Evolutionary conservation across 768 basidiomycete species (phyloP).

Genomic region (Paxillus involutus): DNA sequence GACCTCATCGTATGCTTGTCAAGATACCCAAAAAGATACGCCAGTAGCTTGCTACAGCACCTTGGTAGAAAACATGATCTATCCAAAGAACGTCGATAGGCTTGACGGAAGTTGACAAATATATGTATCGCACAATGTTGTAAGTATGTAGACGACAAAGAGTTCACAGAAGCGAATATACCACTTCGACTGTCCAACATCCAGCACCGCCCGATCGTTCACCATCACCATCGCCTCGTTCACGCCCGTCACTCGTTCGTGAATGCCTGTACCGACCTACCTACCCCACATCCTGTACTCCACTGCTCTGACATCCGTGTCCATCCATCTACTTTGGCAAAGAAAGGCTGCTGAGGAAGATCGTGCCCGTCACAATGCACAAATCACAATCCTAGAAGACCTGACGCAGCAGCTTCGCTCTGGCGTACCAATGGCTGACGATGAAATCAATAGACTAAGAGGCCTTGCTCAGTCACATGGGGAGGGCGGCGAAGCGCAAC

Average conservation of each 20-base stretch:
- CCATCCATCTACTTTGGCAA: conserved; percentile 63
- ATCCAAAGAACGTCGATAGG: too few species aligned
- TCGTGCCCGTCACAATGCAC: conserved; percentile 52
- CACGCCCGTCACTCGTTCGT: background rate
- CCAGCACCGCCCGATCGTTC: too few species aligned
- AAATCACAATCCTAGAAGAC: conserved; percentile 61
- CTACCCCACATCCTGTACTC: conserved; percentile 66
- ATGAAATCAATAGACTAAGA: conserved; percentile 54
- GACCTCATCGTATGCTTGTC: too few species aligned
- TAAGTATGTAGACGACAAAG: too few species aligned
- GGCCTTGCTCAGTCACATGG: conserved; percentile 47
- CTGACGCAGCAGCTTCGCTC: conserved; percentile 53
- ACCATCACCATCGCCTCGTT: too few species aligned
- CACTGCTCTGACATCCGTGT: conserved; percentile 62
- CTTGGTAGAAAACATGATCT: too few species aligned
- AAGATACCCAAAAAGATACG: too few species aligned
- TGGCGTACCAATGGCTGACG: conserved; percentile 42
- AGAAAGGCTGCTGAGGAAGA: conserved; percentile 52
- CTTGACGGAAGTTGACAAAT: too few species aligned
- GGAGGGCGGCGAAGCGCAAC: conserved; percentile 10
- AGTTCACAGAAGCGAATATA: too few species aligned
- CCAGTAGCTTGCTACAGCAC: too few species aligned
- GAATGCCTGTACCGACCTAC: conserved; percentile 40
- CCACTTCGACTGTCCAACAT: too few species aligned
- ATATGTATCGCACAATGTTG: too few species aligned